Evolutionary conservation across 2,329 filamentous ascomycete genomes (phyloP), one percentile per base, ranked within the genome.

Genomic region (Didymella sp.): DNA sequence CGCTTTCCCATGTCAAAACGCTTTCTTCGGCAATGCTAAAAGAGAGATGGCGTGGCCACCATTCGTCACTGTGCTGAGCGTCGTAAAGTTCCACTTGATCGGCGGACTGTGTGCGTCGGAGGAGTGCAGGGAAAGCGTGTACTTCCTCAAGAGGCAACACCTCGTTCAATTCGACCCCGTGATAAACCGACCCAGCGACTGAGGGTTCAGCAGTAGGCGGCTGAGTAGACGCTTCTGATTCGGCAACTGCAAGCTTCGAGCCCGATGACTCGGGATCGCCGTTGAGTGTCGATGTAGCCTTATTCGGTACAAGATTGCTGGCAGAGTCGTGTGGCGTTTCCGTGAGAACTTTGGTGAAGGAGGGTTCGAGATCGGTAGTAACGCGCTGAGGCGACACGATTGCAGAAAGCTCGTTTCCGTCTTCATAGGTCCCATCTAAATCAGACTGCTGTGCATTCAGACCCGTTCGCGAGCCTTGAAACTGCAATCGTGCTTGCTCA

Each of bases 21-120:
- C 87, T 89, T 58, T 92, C 88, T 75, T 91, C 89, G 1, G 88
- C 90, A 41, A 88, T 83, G 56, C 88, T 87, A 72, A 93, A 93
- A 4, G 89, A 92, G 61, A 93, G 81, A 40, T 89, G 85, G 1
- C 89, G 86, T 1, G 89, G 85, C 84, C 88, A 91, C 55, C 84
- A 85, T 25, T 81, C 81, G 59, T 90, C 87, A 58, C 85, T 82
- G 1, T 79, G 67, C 4, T 57, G n/a, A 2, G 61, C 19, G n/a
- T 63, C 58, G 25, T 69, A 64, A 6, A 74, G 6, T 59, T 61
- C 1, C 55, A 76, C 49, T 64, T 73, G 27, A 72, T 67, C 24
- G 66, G 85, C 75, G 66, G 86, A 89, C 65, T 88, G 83, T 21
- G 89, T 86, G 17, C 89, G 85, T 24, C 84, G 83, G 9, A 91